These are phyloP conservation scores for Monosporascus sp. DNA, from an alignment of 2,329 filamentous ascomycete species.

Conservation along the genomic window DNA sequence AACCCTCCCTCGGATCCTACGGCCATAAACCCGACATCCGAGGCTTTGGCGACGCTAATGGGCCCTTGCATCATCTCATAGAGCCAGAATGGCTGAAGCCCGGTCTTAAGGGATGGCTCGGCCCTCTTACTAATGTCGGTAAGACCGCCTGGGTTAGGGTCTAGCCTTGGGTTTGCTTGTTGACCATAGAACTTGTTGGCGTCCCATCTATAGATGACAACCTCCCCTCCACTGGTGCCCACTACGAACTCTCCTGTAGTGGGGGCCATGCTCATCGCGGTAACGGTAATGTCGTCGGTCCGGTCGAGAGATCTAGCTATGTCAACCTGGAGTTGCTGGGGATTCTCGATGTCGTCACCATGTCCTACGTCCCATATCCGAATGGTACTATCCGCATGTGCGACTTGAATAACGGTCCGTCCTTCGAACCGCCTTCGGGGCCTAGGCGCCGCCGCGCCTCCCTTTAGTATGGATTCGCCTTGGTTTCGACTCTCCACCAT, in stretches of 20 bases:
- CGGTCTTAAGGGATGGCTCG: conserved; percentile 70
- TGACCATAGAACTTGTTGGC: conserved; percentile 67
- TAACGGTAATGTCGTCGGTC: conserved; percentile 71
- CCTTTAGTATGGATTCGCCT: conserved; percentile 72
- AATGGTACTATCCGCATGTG: conserved; percentile 88
- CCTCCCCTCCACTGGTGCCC: conserved; percentile 77
- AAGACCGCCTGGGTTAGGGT: conserved; percentile 62
- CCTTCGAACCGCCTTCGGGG: conserved; percentile 73
- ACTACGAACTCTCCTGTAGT: conserved; percentile 79
- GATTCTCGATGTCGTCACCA: conserved; percentile 89
- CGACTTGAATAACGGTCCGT: conserved; percentile 78
- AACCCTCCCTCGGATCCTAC: conserved; percentile 80
- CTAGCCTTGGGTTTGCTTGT: conserved; percentile 48
- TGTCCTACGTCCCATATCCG: conserved; percentile 90
- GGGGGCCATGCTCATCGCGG: conserved; percentile 74
- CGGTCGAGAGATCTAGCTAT: conserved; percentile 75
- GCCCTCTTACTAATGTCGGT: conserved; percentile 69
- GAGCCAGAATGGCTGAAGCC: conserved; percentile 72
- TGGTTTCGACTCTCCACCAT: conserved; percentile 79
- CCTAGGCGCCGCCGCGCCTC: conserved; percentile 68
- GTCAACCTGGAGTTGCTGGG: conserved; percentile 75
- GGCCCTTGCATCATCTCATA: conserved; percentile 80
- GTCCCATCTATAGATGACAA: conserved; percentile 85
- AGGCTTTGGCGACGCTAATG: conserved; percentile 73
- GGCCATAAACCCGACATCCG: conserved; percentile 89